Evolutionary conservation across 2,329 filamentous ascomycete genomes (phyloP).

Genomic region (Pseudogymnoascus sp.): DNA sequence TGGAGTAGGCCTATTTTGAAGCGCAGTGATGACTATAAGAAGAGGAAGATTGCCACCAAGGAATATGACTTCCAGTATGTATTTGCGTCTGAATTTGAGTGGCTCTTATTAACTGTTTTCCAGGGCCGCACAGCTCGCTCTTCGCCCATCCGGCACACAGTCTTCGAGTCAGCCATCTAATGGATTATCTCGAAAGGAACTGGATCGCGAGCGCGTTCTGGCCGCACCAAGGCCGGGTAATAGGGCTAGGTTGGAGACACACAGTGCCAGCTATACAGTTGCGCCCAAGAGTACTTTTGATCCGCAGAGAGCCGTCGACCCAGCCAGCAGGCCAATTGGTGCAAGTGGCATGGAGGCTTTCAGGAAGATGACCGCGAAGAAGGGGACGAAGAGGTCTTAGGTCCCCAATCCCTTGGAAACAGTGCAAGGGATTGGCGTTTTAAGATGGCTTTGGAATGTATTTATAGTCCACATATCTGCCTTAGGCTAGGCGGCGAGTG

Average conservation of each 20-base stretch:
- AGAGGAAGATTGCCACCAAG: constrained; percentile 58
- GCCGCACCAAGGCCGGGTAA: constrained; percentile 43
- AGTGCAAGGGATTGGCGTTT: background rate
- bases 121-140: constrained; percentile 29
- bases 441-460: background rate
- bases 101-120: constrained; percentile 13
- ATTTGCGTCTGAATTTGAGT: background rate
- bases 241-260: constrained; percentile 40
- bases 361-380: constrained; percentile 55
- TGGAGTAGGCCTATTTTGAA: constrained; percentile 94
- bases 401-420: background rate
- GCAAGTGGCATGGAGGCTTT: constrained; percentile 57
- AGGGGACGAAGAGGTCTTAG: constrained; percentile 41
- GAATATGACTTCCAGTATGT: constrained; percentile 57
- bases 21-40: constrained; percentile 89
- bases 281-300: constrained; percentile 50
- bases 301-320: constrained; percentile 41
- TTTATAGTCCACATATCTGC: constrained; percentile 7
- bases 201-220: constrained; percentile 48
- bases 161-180: constrained; percentile 24
- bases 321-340: constrained; percentile 46
- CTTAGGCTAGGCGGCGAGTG: background rate
- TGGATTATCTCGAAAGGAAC: constrained; percentile 25
- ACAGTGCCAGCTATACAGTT: constrained; percentile 29
- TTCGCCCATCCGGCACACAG: constrained; percentile 26